Base-by-base conservation (phyloP, 1,284 basidiomycete genomes). In the Meira miltonrushii region DNA sequence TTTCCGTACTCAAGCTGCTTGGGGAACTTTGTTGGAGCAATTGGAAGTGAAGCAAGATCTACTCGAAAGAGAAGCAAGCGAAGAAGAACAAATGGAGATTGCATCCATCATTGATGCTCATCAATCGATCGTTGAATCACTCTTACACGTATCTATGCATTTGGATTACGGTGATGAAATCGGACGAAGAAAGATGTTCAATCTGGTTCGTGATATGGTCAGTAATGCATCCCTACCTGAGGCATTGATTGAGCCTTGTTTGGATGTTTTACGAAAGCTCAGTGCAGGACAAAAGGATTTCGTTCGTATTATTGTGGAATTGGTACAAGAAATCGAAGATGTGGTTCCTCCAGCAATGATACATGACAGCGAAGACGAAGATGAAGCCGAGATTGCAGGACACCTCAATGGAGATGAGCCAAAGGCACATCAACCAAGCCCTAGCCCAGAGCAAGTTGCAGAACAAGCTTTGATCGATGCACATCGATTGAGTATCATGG, bases 91-190 rank as follows among this genome's bases (percentile, higher is more conserved):
- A 54, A 59, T 57, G 38, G 56, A 58, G 15, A 54, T 57, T 41
- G 60, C 62, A 54, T 59, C 57, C 39, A 68, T 67, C 39, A 60
- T 71, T 28, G 78, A 79, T 48, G 46, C 46, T 55, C 80, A 81
- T 52, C 87, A 89, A 61, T 88, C 92, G 63, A 81, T 93, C 13
- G 83, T 96, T 37, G 84, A 86, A 1, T 90, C 96, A 75, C 73
- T 97, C 68, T 82, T 96, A 39, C 84, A 85, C 57, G 84, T 95
- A 55, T 88, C 89, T 0, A 83, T 92, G 33, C 87, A 88, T 61
- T 82, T 92, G 47, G 94, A 97, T 79, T 97, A 93, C 69, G 87
- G 86, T 33, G 95, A 98, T 79, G 92, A 98, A 79, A 92, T 93
- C 71, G 93, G 95, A 9, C 80, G 94, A 59, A 82, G 93, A 61